Conservation (phyloP, 495 filamentous ascomycete species). For the Penicillium paxilli region DNA sequence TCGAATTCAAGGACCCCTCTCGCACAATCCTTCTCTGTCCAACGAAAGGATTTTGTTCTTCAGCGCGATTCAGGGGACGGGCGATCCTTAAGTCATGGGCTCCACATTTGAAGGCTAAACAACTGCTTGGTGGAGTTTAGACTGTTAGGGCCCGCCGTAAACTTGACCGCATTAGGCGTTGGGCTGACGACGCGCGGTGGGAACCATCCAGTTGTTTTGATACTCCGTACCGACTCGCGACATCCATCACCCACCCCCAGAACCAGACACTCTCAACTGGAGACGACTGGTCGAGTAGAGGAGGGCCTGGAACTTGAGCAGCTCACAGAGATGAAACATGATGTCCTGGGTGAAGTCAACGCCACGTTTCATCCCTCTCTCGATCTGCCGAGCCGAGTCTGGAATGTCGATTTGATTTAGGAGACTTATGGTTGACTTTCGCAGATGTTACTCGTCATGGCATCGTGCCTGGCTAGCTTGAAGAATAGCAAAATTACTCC, state of each 20-base stretch:
- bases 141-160: constrained; percentile 12
- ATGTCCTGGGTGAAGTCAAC: background rate
- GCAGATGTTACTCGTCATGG: too few species aligned
- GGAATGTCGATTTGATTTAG: too few species aligned
- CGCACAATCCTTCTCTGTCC: background rate
- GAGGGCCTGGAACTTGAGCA: background rate
- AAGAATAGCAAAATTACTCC: too few species aligned
- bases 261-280: background rate
- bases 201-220: background rate
- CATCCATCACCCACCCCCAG: background rate
- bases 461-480: too few species aligned
- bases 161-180: constrained; percentile 1
- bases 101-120: constrained; percentile 17
- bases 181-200: constrained; percentile 21
- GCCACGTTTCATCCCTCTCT: background rate
- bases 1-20: background rate
- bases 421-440: background rate
- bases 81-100: constrained; percentile 15
- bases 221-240: background rate
- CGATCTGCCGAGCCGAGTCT: background rate
- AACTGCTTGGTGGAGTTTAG: constrained; percentile 9
- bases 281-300: background rate
- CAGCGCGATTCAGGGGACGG: background rate
- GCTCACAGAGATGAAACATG: background rate
- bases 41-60: background rate